Evolutionary conservation across 805 yeast species (phyloP).

Genomic region (Soucietia sequanensis): DNA sequence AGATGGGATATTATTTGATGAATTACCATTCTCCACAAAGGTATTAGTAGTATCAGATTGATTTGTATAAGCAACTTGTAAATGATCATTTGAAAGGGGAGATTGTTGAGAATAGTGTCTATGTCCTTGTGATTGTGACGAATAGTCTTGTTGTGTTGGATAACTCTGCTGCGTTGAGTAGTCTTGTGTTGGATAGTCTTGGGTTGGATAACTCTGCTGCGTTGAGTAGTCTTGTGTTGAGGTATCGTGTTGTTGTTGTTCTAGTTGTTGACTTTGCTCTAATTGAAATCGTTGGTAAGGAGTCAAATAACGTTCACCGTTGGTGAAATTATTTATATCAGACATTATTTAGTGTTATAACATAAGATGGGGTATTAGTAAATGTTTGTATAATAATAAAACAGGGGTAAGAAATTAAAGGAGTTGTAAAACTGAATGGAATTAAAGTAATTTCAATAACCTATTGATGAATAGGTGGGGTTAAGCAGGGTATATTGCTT

Average conservation of each 20-base stretch:
- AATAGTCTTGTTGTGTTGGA: background rate
- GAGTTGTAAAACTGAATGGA: constrained; percentile 1
- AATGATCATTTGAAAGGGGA: background rate
- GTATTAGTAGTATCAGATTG: background rate
- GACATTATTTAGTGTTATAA: constrained; percentile 1
- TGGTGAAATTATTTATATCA: background rate
- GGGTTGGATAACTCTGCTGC: background rate
- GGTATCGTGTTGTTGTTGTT: background rate
- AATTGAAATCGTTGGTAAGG: constrained; percentile 2
- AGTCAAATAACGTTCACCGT: background rate
- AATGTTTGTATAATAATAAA: background rate
- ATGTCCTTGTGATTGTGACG: background rate
- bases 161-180: background rate
- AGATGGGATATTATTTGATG: background rate
- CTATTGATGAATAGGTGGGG: too few species aligned
- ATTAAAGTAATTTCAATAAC: too few species aligned
- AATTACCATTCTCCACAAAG: background rate
- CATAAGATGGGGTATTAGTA: background rate
- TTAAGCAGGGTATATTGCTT: too few species aligned
- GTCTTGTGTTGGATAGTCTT: too few species aligned
- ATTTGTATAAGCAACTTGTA: background rate
- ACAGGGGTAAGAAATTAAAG: background rate
- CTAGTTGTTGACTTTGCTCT: constrained; percentile 1
- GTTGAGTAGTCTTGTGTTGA: too few species aligned
- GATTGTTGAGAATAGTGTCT: background rate